phyloP scores from a whole-genome alignment of 768 basidiomycete genomes.

The Lepiota venenata region DNA sequence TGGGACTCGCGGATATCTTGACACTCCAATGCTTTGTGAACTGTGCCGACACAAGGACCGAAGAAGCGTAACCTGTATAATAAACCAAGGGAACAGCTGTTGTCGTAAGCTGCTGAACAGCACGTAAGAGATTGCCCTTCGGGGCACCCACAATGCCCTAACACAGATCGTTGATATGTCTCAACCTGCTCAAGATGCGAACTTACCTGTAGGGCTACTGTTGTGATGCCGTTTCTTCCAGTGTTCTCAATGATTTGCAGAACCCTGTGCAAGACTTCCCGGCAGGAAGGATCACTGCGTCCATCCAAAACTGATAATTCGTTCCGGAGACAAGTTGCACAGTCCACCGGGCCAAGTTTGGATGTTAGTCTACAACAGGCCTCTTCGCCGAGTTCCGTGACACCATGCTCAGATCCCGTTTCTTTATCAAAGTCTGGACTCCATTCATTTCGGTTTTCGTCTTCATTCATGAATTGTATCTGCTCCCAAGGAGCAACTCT shows the following conservation, averaged over 20 bases:
- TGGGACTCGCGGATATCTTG: conserved; percentile 39
- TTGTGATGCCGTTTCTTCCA: conserved; percentile 37
- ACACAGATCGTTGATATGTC: background rate
- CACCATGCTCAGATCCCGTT: conserved; percentile 36
- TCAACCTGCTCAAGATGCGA: background rate
- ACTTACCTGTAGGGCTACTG: conserved; percentile 14
- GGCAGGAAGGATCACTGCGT: conserved; percentile 25
- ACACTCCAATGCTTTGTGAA: conserved; percentile 57
- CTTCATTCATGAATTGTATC: background rate
- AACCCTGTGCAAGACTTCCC: conserved; percentile 28
- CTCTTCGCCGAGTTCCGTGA: conserved; percentile 32
- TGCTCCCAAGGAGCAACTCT: conserved; percentile 13
- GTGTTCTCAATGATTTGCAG: conserved; percentile 31
- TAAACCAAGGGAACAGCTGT: conserved; percentile 53
- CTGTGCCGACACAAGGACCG: conserved; percentile 54
- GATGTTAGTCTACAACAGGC: conserved; percentile 46
- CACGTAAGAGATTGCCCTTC: conserved; percentile 1
- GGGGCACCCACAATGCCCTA: background rate
- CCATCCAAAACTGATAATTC: conserved; percentile 30
- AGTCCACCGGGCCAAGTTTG: conserved; percentile 37
- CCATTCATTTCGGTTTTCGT: background rate
- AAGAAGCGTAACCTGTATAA: conserved; percentile 60
- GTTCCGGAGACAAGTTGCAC: conserved; percentile 41
- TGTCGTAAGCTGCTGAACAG: conserved; percentile 33
- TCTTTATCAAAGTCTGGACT: conserved; percentile 1